Evolutionary conservation across 2,329 filamentous ascomycete genomes (phyloP), one percentile per base, ranked within the genome.

Genomic region (Pestalotiopsis sp.): DNA sequence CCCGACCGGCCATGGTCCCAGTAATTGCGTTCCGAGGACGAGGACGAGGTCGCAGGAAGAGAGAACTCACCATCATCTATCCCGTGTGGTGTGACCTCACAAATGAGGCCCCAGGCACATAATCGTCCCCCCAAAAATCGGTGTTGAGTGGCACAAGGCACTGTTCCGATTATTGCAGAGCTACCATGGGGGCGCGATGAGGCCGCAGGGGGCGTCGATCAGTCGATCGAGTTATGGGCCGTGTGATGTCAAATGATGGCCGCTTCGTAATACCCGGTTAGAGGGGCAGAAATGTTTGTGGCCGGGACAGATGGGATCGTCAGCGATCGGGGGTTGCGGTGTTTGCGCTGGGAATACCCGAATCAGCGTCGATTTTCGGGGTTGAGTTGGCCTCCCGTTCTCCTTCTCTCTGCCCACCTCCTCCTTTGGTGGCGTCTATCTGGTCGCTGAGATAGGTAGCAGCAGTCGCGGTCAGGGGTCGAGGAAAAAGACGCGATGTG

Each of bases 31-130:
- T 27, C 25, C 12, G 57, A 7, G 20, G 57, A 14, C 23, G 20
- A 27, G 27, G 57, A n/a, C 23, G 12, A 59, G 9, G 57, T 14
- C n/a, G 45, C 17, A 59, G 23, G 23, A 59, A 14, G 12, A 59
- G 57, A 36, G 17, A 67, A 69, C 68, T 66, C 63, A 69, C 68
- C 68, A 69, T 69, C 68, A 69, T 69, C 68, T 68, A 69, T 67
- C 45, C 41, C 57, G 61, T 64, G 45, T 63, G 66, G 58, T 59
- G 66, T 63, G 49, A 60, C 66, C 61, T 65, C 66, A 49, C 27
- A 36, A 41, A 58, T 55, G 63, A 66, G 58, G 68, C 62, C 65
- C 68, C 59, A 67, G 23, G 59, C 65, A 67, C 39, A 66, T 62
- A 61, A 59, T 62, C 57, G 59, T 57, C 36, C 63, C 64, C 68